Evolutionary conservation across 2,329 filamentous ascomycete species (phyloP), one percentile per base, ranked within the genome.

Genomic region (Leptographium galeiforme): DNA sequence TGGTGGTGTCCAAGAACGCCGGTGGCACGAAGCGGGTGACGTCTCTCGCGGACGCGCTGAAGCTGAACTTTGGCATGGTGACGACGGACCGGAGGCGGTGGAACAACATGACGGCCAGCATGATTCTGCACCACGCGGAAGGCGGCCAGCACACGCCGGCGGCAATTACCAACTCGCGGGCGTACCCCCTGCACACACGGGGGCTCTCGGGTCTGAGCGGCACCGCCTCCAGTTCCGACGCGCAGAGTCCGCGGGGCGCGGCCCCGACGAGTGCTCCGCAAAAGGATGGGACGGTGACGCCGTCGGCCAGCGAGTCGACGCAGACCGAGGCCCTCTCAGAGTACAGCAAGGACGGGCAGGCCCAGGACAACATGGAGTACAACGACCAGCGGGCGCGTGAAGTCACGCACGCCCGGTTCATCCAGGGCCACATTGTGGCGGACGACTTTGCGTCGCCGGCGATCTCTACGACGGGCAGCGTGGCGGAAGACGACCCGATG

Each of bases 1-100:
- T 98, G 8, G 90, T 96, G 16, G 93, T 98, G 25, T 97, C 91
- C 65, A 98, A 98, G 74, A 98, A 98, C 64, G 87, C 93, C 2
- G 93, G 93, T 53, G 93, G 93, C 55, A 97, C 93, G 49, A 98
- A 98, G 73, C 81, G 93, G 59, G 93, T 97, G 41, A 98, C 93
- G 14, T 96, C 91, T 33, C 75, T 98, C 53, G 93, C 93, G 57
- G 93, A 98, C 71, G 89, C 89, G 2, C 71, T 98, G 61, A 97
- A 97, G 75, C 79, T 98, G 61, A 97, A 94, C 73, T 98, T 98
- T 61, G 93, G 93, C 60, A 89, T 98, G 64, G 89, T 98, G 53
- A 94, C 88, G 3, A 94, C 89, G 8, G 89, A 94, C 61, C 77
- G 81, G 61, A 82, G 81, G 63, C 75, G 85, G 52, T 73, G 76